Base-by-base conservation (phyloP, 2,329 filamentous ascomycete species). In the Colletotrichum sp. region DNA sequence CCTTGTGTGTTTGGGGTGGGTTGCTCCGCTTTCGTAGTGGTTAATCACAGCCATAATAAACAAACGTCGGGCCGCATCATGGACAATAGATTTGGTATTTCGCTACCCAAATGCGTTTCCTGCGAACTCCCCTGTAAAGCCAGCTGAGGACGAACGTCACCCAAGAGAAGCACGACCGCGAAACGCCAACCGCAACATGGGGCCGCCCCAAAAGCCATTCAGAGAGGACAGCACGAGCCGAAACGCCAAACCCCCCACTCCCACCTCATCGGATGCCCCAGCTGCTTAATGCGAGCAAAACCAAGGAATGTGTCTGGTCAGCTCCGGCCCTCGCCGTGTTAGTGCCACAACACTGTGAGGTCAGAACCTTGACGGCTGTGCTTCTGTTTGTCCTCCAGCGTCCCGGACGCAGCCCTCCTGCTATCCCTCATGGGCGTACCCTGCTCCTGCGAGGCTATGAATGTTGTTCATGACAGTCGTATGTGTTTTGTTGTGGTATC, bases 61-160 rank as follows among this genome's bases (percentile, higher is more conserved):
- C 67, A 70, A 52, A 24, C 24, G 36, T 70, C 52, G 66, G 72
- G 66, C 55, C 52, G 60, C 61, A 74, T 75, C 26, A 55, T 32
- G 55, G 32, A 43, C 61, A 57, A 28, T 39, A 75, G 30, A 71
- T 74, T 75, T 76, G 74, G 74, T 76, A 76, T 76, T 75, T 71
- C 74, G 74, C 74, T 75, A 66, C 65, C 66, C 48, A 71, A 67
- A 74, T 76, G 72, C 74, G 64, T 61, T 71, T 74, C 67, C 74
- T 60, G 55, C 72, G 74, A 76, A 76, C 74, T 75, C 66, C 74
- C 72, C 63, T 75, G 74, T 63, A 75, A 71, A 71, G 63, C 52
- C 74, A 71, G 66, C 75, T 76, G 74, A 76, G 63, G 60, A 75
- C 30, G 63, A 75, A 71, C 61, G 74, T 75, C 72, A 69, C 74